phyloP scores from a whole-genome alignment of 495 filamentous ascomycete species.

The Amphirosellinia nigrospora region DNA sequence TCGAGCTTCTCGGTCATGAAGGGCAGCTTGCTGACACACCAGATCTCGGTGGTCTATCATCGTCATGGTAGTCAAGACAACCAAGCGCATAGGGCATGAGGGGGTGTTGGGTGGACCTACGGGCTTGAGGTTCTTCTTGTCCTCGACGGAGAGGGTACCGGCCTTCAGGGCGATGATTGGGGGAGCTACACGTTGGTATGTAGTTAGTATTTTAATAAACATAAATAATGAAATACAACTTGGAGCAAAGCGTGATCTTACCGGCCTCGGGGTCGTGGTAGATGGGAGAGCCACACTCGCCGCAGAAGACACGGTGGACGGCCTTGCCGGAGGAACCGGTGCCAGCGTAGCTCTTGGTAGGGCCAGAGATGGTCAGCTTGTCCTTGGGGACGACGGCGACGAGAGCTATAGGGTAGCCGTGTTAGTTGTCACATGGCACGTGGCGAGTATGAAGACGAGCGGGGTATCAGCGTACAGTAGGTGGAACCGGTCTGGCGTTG shows the following conservation, averaged over 20 bases:
- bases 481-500: constrained; percentile 72
- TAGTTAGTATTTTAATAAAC: too few species aligned
- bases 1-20: constrained; percentile 70
- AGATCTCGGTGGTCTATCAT: constrained; percentile 68
- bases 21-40: constrained; percentile 69
- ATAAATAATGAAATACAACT: too few species aligned
- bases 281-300: constrained; percentile 71
- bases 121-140: constrained; percentile 72
- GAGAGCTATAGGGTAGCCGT: constrained; percentile 55
- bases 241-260: too few species aligned
- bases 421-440: constrained; percentile 1
- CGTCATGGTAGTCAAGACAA: background rate
- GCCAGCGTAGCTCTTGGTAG: constrained; percentile 65
- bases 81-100: too few species aligned
- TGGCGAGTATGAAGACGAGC: background rate
- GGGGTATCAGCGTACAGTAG: constrained; percentile 59
- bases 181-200: too few species aligned
- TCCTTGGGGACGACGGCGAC: constrained; percentile 70
- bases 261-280: constrained; percentile 72
- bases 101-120: constrained; percentile 41
- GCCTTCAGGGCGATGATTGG: constrained; percentile 73
- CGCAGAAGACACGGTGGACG: constrained; percentile 72
- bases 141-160: constrained; percentile 63
- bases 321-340: constrained; percentile 60
- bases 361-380: constrained; percentile 64